These are phyloP conservation scores for Schizophyllum amplum DNA, from an alignment of 1,284 basidiomycete species.

Conservation along the genomic window DNA sequence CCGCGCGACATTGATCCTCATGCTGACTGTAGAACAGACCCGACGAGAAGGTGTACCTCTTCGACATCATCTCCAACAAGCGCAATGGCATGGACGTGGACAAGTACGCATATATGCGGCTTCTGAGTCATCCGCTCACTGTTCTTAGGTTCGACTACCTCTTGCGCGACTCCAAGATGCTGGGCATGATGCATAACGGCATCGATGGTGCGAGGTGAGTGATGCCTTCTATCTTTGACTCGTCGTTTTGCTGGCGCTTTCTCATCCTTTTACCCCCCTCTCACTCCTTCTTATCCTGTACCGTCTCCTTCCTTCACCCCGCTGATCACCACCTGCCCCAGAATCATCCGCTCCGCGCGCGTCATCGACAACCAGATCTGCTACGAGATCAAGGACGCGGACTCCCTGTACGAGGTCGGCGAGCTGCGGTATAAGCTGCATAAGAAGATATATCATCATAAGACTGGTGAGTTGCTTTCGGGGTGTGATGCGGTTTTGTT, in stretches of 20 bases:
- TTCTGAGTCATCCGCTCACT: slow-evolving; percentile 1
- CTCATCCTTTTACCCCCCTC: slow-evolving; percentile 6
- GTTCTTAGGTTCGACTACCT: slow-evolving; percentile 67
- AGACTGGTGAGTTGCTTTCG: slow-evolving; percentile 42
- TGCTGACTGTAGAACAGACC: too few species aligned
- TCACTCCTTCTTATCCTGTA: not conserved
- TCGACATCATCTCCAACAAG: slow-evolving; percentile 73
- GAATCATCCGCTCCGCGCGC: slow-evolving; percentile 63
- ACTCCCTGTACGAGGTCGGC: slow-evolving; percentile 65
- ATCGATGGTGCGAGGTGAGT: slow-evolving; percentile 9
- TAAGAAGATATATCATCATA: slow-evolving; percentile 72
- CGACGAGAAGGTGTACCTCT: slow-evolving; percentile 42
- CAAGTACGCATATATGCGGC: slow-evolving; percentile 37
- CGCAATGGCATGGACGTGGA: slow-evolving; percentile 77
- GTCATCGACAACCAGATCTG: slow-evolving; percentile 69
- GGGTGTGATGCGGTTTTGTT: not conserved
- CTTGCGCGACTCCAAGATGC: slow-evolving; percentile 58
- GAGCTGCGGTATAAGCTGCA: slow-evolving; percentile 66
- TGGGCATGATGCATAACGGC: slow-evolving; percentile 38
- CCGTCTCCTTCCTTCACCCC: too few species aligned
- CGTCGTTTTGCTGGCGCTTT: too few species aligned
- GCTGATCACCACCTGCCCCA: slow-evolving; percentile 19
- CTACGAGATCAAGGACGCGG: slow-evolving; percentile 72
- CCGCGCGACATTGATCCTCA: too few species aligned
- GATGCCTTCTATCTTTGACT: not conserved